phyloP scores from a whole-genome alignment of 495 filamentous ascomycete species.

The Lepidopterella palustris region DNA sequence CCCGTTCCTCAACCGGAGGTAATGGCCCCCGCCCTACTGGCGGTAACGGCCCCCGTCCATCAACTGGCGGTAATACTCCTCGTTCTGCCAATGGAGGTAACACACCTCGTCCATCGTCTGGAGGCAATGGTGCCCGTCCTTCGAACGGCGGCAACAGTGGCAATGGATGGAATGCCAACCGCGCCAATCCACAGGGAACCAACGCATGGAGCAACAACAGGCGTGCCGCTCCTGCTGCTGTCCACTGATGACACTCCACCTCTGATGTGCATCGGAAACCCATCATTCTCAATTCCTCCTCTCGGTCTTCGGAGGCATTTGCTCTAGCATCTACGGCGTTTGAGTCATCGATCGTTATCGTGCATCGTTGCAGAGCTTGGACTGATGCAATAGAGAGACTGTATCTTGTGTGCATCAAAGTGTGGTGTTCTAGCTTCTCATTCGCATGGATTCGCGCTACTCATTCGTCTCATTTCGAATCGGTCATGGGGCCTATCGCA shows the following conservation, averaged over 20 bases:
- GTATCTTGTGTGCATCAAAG: not conserved
- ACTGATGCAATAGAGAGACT: not conserved
- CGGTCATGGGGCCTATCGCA: too few relatives aligned
- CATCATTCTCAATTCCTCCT: not conserved
- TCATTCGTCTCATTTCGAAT: too few relatives aligned
- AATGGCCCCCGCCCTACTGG: conserved; percentile 4
- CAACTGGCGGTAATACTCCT: too few relatives aligned
- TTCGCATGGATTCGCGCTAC: too few relatives aligned
- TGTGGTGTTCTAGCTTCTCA: not conserved
- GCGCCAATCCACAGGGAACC: conserved; percentile 7
- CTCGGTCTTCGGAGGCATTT: not conserved
- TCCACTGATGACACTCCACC: not conserved
- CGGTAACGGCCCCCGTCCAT: not conserved
- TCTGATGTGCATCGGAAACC: not conserved
- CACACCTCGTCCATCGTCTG: not conserved
- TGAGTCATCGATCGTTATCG: conserved; percentile 1
- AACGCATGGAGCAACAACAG: conserved; percentile 15
- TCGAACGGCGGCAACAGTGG: too few relatives aligned
- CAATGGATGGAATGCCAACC: conserved; percentile 9
- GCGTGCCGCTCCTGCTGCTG: conserved; percentile 7
- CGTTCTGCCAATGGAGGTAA: too few relatives aligned
- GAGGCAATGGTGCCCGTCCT: conserved; percentile 6
- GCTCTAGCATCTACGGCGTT: conserved; percentile 1
- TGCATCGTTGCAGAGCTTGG: not conserved
- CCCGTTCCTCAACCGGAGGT: too few relatives aligned